These are phyloP conservation scores for Kappamyces sp. DNA, from an alignment of 192 early-diverging fungal species.

Conservation along the genomic window DNA sequence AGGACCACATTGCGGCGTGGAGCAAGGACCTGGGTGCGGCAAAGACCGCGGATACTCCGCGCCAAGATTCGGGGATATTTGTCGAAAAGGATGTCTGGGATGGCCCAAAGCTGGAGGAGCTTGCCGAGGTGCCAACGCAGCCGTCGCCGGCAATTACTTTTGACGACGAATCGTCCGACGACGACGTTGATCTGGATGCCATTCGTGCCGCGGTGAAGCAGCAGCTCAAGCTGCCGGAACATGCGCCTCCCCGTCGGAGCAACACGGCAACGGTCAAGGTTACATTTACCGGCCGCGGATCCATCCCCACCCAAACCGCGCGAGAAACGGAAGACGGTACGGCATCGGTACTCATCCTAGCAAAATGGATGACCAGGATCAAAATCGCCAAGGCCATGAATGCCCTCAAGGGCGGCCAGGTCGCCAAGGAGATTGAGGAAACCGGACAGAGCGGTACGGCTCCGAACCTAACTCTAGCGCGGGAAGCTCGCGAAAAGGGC, in stretches of 20 bases:
- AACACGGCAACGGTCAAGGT: slow-evolving; percentile 22
- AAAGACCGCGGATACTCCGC: neutral
- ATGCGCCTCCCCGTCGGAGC: slow-evolving; percentile 16
- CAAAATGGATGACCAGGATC: slow-evolving; percentile 41
- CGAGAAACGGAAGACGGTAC: slow-evolving; percentile 50
- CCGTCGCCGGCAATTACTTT: slow-evolving; percentile 4
- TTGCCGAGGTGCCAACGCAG: neutral
- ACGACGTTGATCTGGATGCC: slow-evolving; percentile 44
- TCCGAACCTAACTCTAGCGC: slow-evolving; percentile 21
- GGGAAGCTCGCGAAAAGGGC: slow-evolving; percentile 49
- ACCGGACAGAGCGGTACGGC: slow-evolving; percentile 1
- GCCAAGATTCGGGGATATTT: slow-evolving; percentile 29
- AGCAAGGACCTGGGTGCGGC: neutral
- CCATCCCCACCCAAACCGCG: slow-evolving; percentile 40
- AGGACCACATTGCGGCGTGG: slow-evolving; percentile 12
- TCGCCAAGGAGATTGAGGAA: slow-evolving; percentile 17
- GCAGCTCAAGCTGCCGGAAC: neutral
- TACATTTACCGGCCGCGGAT: slow-evolving; percentile 37
- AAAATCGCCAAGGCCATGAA: slow-evolving; percentile 26
- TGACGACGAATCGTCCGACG: slow-evolving; percentile 25
- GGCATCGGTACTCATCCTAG: slow-evolving; percentile 17
- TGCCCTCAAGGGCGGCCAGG: slow-evolving; percentile 10
- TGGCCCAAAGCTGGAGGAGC: neutral
- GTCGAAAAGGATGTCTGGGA: slow-evolving; percentile 11
- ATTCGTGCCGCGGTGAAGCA: slow-evolving; percentile 27